phyloP scores from a whole-genome alignment of 2,329 filamentous ascomycete genomes.

The Trichoderma sp. region DNA sequence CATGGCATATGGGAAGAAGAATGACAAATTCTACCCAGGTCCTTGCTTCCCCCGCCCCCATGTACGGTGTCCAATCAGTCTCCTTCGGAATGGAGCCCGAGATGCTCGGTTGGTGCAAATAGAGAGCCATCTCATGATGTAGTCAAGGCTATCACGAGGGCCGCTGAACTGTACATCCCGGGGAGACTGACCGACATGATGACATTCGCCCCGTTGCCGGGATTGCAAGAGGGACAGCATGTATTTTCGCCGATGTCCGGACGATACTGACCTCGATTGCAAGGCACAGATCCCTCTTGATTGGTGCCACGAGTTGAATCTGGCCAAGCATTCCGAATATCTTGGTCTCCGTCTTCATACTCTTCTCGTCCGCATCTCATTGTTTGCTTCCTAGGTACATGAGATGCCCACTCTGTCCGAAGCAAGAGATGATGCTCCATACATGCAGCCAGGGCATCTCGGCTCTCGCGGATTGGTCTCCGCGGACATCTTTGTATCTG shows the following conservation, averaged over 20 bases:
- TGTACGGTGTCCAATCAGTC: conserved; percentile 24
- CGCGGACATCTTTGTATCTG: conserved; percentile 3
- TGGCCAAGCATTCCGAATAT: neutral
- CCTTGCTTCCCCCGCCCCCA: conserved; percentile 1
- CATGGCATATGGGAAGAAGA: neutral
- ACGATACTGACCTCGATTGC: neutral
- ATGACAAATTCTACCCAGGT: conserved; percentile 18
- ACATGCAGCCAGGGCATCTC: neutral
- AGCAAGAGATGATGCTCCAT: too few relatives aligned
- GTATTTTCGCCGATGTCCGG: neutral
- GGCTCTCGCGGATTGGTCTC: neutral
- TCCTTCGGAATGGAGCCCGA: conserved; percentile 15
- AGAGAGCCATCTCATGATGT: neutral
- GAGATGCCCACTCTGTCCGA: neutral
- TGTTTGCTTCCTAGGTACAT: neutral
- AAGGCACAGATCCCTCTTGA: neutral
- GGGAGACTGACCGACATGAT: neutral
- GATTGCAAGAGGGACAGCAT: neutral
- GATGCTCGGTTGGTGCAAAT: conserved; percentile 6
- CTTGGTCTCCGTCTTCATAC: neutral
- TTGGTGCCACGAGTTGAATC: neutral
- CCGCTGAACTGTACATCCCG: neutral
- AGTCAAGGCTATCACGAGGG: conserved; percentile 3
- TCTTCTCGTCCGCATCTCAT: neutral
- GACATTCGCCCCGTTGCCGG: neutral